Conservation (phyloP, 2,329 filamentous ascomycete species). For the Fusarium sp. region DNA sequence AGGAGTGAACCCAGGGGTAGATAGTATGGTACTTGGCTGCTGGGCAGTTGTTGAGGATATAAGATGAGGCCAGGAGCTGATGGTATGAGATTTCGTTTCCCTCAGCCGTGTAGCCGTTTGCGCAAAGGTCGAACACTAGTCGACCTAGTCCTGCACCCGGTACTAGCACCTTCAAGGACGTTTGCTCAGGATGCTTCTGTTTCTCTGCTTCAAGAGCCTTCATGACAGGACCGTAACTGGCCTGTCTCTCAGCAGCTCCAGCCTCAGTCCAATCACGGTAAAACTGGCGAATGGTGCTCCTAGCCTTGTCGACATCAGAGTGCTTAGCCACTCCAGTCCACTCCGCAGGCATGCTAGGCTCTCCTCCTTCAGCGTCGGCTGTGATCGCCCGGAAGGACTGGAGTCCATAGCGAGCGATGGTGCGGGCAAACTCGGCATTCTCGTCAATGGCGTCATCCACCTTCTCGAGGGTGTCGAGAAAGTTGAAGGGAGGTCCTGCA, state of each 20-base stretch:
- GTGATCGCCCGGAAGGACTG: constrained; percentile 67
- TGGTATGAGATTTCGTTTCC: constrained; percentile 98
- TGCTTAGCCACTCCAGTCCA: constrained; percentile 76
- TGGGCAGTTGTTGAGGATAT: constrained; percentile 74
- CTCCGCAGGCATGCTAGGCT: constrained; percentile 61
- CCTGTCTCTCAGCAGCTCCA: constrained; percentile 75
- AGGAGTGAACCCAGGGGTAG: constrained; percentile 85
- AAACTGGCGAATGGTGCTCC: constrained; percentile 90
- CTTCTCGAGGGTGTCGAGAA: constrained; percentile 77
- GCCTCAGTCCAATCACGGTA: constrained; percentile 93
- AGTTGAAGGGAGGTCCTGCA: constrained; percentile 79
- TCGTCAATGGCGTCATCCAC: constrained; percentile 88
- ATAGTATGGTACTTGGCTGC: constrained; percentile 71
- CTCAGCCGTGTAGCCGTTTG: constrained; percentile 75
- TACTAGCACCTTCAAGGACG: constrained; percentile 73
- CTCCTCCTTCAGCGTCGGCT: constrained; percentile 49
- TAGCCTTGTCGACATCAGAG: constrained; percentile 85
- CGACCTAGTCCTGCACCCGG: constrained; percentile 90
- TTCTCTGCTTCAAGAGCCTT: constrained; percentile 65
- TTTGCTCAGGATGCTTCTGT: constrained; percentile 41
- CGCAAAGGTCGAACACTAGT: constrained; percentile 85
- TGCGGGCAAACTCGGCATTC: constrained; percentile 83
- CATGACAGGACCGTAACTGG: constrained; percentile 78
- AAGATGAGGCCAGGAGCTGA: constrained; percentile 84
- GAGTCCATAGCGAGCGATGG: constrained; percentile 75